Evolutionary conservation across 164 flowering plant genomes (phyloP), one percentile per base, ranked within the genome.

Genomic region (Nymphaea thermarum): DNA sequence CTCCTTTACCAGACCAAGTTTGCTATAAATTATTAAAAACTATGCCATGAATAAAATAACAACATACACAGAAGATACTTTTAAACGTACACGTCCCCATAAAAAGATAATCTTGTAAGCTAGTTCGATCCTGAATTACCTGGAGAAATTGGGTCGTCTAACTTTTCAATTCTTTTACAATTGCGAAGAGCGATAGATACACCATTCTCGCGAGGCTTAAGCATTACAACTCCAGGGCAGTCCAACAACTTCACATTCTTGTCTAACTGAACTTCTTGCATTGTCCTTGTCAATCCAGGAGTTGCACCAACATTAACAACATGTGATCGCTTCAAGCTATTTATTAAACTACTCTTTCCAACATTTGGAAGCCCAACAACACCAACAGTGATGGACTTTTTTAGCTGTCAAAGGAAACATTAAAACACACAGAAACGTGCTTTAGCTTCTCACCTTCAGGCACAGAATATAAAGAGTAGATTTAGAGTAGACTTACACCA

Each of bases 221-320:
- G 86, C 97, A 95, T 84, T 12, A 90, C 97, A 77, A 95, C 98
- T n/a, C 99, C 99, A 73, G 99, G 99, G 71, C 99, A 95, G 65
- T 95, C 99, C 84, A 95, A 70, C 70, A 95, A 76, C 75, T 88
- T 95, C 53, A 95, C 87, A 80, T 92, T 84, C 81, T 86, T 92
- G 77, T 95, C 99, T 43, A 95, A 77, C 43, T 89, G 94, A 76
- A 95, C 86, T 80, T 95, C 98, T 87, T 95, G 99, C 91, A 92
- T 77, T 36, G 99, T 84, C 74, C 93, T 86, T 66, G 99, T 95
- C 60, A 95, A 74, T 44, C 99, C 99, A 11, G 99, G 99, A 63
- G 97, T 95, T 43, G 99, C 84, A 68, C 99, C 98, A 80, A 90
- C 98, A 76, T 87, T 89, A 69, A 80, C 99, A 67, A 86, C 99